Base-by-base conservation (phyloP, 1,284 basidiomycete genomes). In the Microbotryum violaceum region DNA sequence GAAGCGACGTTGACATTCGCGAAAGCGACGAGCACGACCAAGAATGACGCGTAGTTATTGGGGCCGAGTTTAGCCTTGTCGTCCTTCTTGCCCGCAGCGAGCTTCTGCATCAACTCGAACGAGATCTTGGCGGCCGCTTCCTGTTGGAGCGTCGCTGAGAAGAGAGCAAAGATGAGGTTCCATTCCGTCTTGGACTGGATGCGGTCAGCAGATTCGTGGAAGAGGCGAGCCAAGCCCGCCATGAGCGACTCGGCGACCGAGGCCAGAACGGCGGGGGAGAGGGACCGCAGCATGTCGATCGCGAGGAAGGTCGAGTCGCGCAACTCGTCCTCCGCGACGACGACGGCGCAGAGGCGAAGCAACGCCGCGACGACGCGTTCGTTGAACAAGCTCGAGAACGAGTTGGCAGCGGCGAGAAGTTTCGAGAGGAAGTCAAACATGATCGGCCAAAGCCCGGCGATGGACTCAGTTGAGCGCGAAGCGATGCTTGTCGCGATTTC, bases 341-440 rank as follows among this genome's bases (percentile, higher is more conserved):
- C 80, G 53, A 91, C 84, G 60, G 85, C 77, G 69, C 88, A 89
- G 29, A 96, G 77, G 37, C 88, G 82, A 56, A 96, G 77, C 25
- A 97, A 79, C 27, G 87, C 87, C n/a, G 93, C 91, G 1, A 97
- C 88, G 2, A 93, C 92, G n/a, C 96, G 83, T 74, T 98, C 96
- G 48, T 97, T 88, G 52, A 97, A 82, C 54, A 97, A 79, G 20
- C 91, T 83, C 71, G 91, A 93, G 74, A 92, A 93, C 61, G 86
- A 85, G 27, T 82, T 80, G 0, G 94, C 83, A 1, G 85, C 81
- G 7, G 84, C 83, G 21, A 99, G 79, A 29, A 98, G 77, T 1
- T 85, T 81, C 0, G 88, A 88, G 37, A 97, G 78, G 74, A 96
- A 91, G 71, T 96, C 91, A 71, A 96, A 93, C 7, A 92, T 83